These are phyloP conservation scores for Porcisia hertigi DNA, from an alignment of 208 protist genomes.

Conservation along the genomic window DNA sequence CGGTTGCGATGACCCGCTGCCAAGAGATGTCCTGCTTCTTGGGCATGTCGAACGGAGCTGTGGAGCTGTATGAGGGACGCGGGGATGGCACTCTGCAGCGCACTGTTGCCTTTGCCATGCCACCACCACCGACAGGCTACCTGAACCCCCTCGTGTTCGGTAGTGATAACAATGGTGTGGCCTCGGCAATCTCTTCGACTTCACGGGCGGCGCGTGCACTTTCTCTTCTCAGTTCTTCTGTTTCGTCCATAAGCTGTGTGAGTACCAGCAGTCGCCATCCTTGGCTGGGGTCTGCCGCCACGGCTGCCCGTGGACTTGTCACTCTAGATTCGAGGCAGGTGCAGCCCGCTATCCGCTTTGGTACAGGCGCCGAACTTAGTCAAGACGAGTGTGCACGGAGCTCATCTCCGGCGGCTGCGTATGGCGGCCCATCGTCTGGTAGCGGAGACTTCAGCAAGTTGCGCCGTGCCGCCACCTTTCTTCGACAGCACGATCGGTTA, in stretches of 20 bases:
- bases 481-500: constrained; percentile 51
- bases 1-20: constrained; percentile 58
- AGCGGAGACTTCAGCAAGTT: constrained; percentile 17
- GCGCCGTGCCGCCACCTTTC: constrained; percentile 29
- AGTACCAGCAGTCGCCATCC: constrained; percentile 57
- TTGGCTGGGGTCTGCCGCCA: constrained; percentile 56
- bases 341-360: constrained; percentile 36
- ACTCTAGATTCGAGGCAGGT: constrained; percentile 52
- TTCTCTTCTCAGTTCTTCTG: constrained; percentile 26
- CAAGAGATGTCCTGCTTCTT: constrained; percentile 63
- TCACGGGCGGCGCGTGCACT: constrained; percentile 25
- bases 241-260: constrained; percentile 56
- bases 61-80: constrained; percentile 46
- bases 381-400: background rate
- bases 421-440: background rate
- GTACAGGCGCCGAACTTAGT: constrained; percentile 10
- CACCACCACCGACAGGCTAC: constrained; percentile 38
- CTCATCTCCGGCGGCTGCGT: constrained; percentile 8
- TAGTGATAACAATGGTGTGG: constrained; percentile 8
- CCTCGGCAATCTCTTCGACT: background rate
- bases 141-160: constrained; percentile 20
- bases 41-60: constrained; percentile 54
- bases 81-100: constrained; percentile 48
- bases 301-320: constrained; percentile 55
- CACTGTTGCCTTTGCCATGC: constrained; percentile 51